Base-by-base conservation (phyloP, 768 basidiomycete species). In the Lactarius pseudohatsudake region DNA sequence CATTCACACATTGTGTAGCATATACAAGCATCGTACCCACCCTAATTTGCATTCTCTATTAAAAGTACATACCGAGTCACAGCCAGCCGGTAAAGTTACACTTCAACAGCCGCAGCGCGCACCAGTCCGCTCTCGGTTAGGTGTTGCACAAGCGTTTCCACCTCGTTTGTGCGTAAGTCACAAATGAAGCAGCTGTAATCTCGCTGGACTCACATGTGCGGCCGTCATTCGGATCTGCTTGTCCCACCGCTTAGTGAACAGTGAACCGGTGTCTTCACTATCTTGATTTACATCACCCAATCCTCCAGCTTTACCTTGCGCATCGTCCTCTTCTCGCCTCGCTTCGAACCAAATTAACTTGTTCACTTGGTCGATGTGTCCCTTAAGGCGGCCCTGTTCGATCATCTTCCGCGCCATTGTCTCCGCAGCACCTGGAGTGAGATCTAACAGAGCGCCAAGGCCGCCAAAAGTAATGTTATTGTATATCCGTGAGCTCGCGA, bases 351-450 rank as follows among this genome's bases (percentile, higher is more conserved):
- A 92, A 68, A 99, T 96, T 57, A 98, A 82, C 70, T 86, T 89
- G 66, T 96, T 93, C 16, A 98, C 94, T 75, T 99, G 97, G 75
- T 99, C 97, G 65, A 99, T 96, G 65, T 88, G 89, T 32, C 92
- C 97, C 68, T 92, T 88, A 67, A 98, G 79, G 63, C 97, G 89
- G 10, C 94, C 91, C 77, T 99, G 97, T 74, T 98, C 95, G 59
- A 99, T 97, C 97, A 99, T 99, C 75, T 91, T 92, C 61, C 96
- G 85, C 11, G 96, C 96, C 91, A 98, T 98, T 0, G 89, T 94
- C 78, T 99, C 97, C 20, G 96, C 96, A 18, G 94, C 94, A 32
- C 90, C 90, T 16, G 96, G 91, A 4, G 92, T 90, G 69, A 98
- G 79, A 74, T 94, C 92, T 57, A 99, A 82, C 18, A 98, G 80